Conservation (phyloP, 331 rosid species). For the Telfairia occidentalis region DNA sequence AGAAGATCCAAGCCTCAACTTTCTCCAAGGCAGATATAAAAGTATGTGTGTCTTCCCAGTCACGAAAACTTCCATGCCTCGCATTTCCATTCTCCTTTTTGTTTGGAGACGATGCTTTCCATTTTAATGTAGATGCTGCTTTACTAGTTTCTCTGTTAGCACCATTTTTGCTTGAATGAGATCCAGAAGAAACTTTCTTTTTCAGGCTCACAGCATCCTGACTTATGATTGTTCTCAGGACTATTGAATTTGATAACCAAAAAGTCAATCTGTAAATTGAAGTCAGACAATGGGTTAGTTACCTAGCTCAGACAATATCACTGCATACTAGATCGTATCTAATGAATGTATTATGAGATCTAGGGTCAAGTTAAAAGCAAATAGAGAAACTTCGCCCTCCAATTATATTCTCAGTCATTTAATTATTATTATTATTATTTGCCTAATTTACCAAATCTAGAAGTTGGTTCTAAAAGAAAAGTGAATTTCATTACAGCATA, state of each 20-base stretch:
- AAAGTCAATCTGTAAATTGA: conserved; percentile 61
- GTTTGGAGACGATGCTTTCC: conserved; percentile 54
- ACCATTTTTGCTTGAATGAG: conserved; percentile 36
- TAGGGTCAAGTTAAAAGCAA: not conserved
- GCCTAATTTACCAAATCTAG: not conserved
- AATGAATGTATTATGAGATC: not conserved
- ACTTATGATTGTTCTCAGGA: conserved; percentile 67
- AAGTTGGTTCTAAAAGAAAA: not conserved
- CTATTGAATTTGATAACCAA: conserved; percentile 78
- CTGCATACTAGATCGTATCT: not conserved
- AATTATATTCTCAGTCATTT: not conserved
- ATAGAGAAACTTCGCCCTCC: not conserved
- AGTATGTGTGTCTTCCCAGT: conserved; percentile 57
- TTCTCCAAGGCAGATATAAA: conserved; percentile 64
- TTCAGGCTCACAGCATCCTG: conserved; percentile 32
- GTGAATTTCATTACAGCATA: not conserved
- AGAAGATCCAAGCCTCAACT: conserved; percentile 88
- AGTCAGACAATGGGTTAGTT: conserved; percentile 11
- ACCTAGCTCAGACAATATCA: conserved; percentile 7
- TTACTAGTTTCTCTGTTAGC: conserved; percentile 35
- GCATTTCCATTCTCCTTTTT: conserved; percentile 28
- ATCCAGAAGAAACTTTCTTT: conserved; percentile 24
- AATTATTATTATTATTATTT: not conserved
- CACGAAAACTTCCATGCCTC: conserved; percentile 29
- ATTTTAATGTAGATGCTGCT: conserved; percentile 30